Base-by-base conservation (phyloP, 805 yeast species). In the Saccharomyces eubayanus region DNA sequence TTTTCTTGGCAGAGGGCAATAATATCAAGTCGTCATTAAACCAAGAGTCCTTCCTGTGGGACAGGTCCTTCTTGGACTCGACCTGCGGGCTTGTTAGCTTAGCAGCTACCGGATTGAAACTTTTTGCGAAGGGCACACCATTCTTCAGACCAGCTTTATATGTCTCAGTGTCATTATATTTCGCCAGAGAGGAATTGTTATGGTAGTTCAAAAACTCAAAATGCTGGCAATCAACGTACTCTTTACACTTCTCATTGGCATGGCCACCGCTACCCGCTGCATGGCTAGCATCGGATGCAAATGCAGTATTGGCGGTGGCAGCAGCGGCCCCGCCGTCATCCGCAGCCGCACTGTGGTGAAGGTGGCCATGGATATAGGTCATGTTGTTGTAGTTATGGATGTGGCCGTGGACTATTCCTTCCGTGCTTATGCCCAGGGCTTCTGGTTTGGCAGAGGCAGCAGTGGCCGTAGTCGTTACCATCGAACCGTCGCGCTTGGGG, bases 301-400 rank as follows among this genome's bases (percentile, higher is more conserved):
- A 14, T n/a, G n/a, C 51, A 11, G 20, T 12, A 11, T 16, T 16
- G 6, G 20, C 24, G 6, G 41, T n/a, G 14, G 49, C 20, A 28
- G 45, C 27, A 16, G 50, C 43, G 8, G 30, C 31, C 20, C 28
- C 51, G 21, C 30, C 27, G 28, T 28, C 29, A 20, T 28, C 47
- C 11, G n/a, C 46, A 9, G 27, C 31, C 2, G 27, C 48, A 47
- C 52, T 54, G 45, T 60, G 80, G 61, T 82, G 87, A 30, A 82
- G 78, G 62, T 82, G 87, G n/a, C 87, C 87, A 62, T 82, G 87
- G 36, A 82, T 81, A 59, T 81, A 82, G 6, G 85, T 80, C 61
- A 82, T 77, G 60, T 80, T 81, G 54, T 76, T 74, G 62, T 80
- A 83, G 60, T 79, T 80, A 66, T 82, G 87, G 21, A 82, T 80